Evolutionary conservation across 306 rosid species (phyloP).

Genomic region (Vigna reflexopilosa): DNA sequence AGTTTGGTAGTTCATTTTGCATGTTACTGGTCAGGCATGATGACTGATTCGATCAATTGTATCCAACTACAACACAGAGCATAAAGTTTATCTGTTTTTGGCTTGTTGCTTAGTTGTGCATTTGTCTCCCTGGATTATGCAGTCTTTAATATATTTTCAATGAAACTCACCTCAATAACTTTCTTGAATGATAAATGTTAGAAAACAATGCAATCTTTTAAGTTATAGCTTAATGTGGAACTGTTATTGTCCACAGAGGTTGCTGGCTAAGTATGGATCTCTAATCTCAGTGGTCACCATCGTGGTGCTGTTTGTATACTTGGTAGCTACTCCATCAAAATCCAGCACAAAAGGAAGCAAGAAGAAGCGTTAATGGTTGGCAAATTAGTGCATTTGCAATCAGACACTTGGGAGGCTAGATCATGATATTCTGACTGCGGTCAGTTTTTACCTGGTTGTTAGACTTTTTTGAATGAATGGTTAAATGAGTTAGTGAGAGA

Average conservation of each 20-base stretch:
- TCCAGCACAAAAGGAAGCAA: constrained; percentile 87
- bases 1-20: constrained; percentile 34
- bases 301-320: constrained; percentile 70
- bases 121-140: constrained; percentile 1
- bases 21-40: constrained; percentile 21
- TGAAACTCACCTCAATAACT: background rate
- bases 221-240: constrained; percentile 26
- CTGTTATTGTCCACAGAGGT: constrained; percentile 64
- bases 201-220: no score
- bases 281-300: constrained; percentile 83
- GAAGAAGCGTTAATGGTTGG: constrained; percentile 81
- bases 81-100: background rate
- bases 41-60: constrained; percentile 23
- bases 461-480: constrained; percentile 41
- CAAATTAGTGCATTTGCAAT: constrained; percentile 36
- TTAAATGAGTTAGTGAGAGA: constrained; percentile 52
- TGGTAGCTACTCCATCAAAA: constrained; percentile 81
- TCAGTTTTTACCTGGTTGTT: constrained; percentile 50
- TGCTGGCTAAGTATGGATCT: constrained; percentile 90
- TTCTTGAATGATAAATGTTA: background rate
- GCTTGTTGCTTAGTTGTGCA: background rate
- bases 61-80: background rate
- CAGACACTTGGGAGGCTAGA: constrained; percentile 37
- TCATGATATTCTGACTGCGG: constrained; percentile 43
- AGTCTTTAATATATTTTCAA: background rate